phyloP scores from a whole-genome alignment of 306 rosid genomes.

The Gastrolobium bilobum region DNA sequence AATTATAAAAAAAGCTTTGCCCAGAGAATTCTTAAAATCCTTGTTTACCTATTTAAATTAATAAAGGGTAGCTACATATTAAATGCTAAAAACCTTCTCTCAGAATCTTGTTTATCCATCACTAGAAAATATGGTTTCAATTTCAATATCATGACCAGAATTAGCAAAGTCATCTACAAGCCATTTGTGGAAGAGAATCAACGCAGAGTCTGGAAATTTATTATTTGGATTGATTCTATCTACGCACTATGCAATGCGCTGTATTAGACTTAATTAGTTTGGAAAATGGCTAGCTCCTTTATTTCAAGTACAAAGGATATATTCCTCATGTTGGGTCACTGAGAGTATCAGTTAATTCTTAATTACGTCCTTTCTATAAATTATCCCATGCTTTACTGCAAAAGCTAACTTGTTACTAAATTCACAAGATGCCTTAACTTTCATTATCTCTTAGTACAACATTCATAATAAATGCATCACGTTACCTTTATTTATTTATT shows the following conservation, averaged over 20 bases:
- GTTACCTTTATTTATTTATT: neutral
- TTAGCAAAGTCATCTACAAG: constrained; percentile 24
- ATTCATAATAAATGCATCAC: neutral
- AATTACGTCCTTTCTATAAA: constrained; percentile 38
- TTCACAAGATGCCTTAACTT: constrained; percentile 54
- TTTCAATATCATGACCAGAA: neutral
- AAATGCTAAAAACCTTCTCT: neutral
- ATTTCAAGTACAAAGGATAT: constrained; percentile 58
- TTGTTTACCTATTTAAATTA: no score
- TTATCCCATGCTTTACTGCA: neutral
- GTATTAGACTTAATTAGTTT: constrained; percentile 22
- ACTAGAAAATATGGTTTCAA: neutral
- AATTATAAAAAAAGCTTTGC: neutral
- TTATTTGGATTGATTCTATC: constrained; percentile 4
- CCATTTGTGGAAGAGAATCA: constrained; percentile 3
- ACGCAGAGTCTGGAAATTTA: neutral
- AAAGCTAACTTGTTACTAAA: constrained; percentile 41
- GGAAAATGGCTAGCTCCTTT: constrained; percentile 8
- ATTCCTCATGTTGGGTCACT: constrained; percentile 40
- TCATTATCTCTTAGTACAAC: constrained; percentile 5
- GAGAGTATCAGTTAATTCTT: constrained; percentile 50
- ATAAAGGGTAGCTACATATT: neutral
- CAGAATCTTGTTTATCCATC: neutral
- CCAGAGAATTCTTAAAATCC: neutral
- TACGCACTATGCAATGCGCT: constrained; percentile 15